phyloP scores from a whole-genome alignment of 2,329 filamentous ascomycete species.

The Fusarium succisae region DNA sequence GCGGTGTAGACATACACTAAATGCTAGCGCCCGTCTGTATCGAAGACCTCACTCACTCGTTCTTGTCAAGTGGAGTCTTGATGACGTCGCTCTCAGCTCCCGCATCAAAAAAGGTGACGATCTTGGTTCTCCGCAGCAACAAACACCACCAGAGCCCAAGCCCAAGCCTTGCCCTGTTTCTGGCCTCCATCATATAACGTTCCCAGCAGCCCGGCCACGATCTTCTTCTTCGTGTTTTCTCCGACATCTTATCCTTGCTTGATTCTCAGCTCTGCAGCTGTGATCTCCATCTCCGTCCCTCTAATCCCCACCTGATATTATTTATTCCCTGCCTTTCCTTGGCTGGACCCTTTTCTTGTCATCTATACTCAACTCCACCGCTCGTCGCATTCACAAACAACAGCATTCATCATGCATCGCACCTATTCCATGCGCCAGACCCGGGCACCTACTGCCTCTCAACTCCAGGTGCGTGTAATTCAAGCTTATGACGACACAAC shows the following conservation, averaged over 20 bases:
- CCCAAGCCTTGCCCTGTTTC: slow-evolving; percentile 32
- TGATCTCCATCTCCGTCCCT: slow-evolving; percentile 1
- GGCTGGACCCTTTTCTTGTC: slow-evolving; percentile 24
- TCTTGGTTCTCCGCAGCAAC: slow-evolving; percentile 45
- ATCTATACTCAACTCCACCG: slow-evolving; percentile 29
- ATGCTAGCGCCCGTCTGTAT: slow-evolving; percentile 28
- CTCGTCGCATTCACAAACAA: slow-evolving; percentile 36
- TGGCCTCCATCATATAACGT: slow-evolving; percentile 41
- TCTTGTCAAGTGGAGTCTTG: slow-evolving; percentile 37
- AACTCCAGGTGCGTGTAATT: slow-evolving; percentile 62
- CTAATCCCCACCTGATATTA: slow-evolving; percentile 32
- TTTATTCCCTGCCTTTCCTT: slow-evolving; percentile 33
- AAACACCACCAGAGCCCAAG: slow-evolving; percentile 32
- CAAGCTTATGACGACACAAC: neutral
- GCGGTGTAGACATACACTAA: slow-evolving; percentile 14
- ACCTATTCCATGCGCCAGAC: slow-evolving; percentile 99
- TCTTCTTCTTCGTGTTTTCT: slow-evolving; percentile 20
- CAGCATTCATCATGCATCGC: slow-evolving; percentile 79
- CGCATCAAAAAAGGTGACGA: slow-evolving; percentile 39
- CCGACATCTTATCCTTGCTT: slow-evolving; percentile 38
- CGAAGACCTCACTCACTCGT: slow-evolving; percentile 10
- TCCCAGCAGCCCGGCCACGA: slow-evolving; percentile 37
- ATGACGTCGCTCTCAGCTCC: slow-evolving; percentile 43
- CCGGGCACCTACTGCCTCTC: slow-evolving; percentile 92
- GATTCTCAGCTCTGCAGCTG: slow-evolving; percentile 32